Evolutionary conservation across 176 grass and related monocot species (phyloP), one percentile per base, ranked within the genome.

Genomic region (Zizania latifolia): DNA sequence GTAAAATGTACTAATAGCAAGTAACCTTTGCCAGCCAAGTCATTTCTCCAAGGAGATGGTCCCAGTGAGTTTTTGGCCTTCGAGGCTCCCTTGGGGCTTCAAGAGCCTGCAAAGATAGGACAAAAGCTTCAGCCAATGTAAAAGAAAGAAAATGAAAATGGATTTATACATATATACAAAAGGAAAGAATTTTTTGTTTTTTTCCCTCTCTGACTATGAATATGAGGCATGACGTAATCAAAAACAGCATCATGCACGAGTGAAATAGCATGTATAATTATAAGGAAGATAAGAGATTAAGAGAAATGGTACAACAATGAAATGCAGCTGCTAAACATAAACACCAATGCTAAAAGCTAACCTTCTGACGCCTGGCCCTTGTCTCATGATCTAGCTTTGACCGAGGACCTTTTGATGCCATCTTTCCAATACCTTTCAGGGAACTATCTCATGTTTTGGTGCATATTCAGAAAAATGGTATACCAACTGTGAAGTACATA

Each of bases 31-130:
- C 65, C 65, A 99, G 67, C 96, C 96, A 99, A 84, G 62, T 44
- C 89, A 99, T 99, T 84, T 99, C 96, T 62, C 80, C 89, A 68
- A 99, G 65, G 75, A 99, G 89, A 92, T 99, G 92, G 76, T 99
- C 96, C 92, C 96, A 99, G 24, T 99, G 96, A 79, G 86, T 66
- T 80, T 94, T 99, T 32, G 96, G 89, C 71, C 92, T 85, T 74
- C 63, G 89, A 75, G 89, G 96, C 69, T 92, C 96, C 72, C 74
- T 94, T 78, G 92, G 86, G 50, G 85, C 87, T 84, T 99, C 95
- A 86, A 94, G 86, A 81, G 92, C 89, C 95, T 99, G 64, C 17
- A 37, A 59, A 38, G 70, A 62, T 8, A 74, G 19, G 64, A 61
- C 46, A 32, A 78, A 6, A 26, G 17, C n/a, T 71, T 56, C 65